phyloP scores from a whole-genome alignment of 176 grass and related monocot genomes.

The Oryza glumipatula region DNA sequence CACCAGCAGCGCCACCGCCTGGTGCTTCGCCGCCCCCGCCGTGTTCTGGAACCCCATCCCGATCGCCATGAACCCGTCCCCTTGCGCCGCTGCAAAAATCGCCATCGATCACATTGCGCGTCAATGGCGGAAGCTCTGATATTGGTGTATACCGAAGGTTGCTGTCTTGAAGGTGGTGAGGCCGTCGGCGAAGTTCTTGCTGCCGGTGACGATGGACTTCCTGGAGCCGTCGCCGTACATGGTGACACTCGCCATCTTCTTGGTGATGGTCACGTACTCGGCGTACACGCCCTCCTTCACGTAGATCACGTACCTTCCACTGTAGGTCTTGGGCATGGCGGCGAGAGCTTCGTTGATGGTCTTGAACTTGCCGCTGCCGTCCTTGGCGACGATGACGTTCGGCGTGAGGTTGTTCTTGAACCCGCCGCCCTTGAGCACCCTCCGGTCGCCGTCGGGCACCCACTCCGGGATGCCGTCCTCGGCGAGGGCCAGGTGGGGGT shows the following conservation, averaged over 20 bases:
- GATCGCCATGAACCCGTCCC: conserved; percentile 81
- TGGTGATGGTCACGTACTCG: conserved; percentile 62
- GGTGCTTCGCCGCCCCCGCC: conserved; percentile 75
- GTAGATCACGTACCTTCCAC: conserved; percentile 71
- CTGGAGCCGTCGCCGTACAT: conserved; percentile 64
- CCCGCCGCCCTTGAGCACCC: conserved; percentile 54
- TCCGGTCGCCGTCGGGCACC: conserved; percentile 49
- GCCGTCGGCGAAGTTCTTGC: conserved; percentile 71
- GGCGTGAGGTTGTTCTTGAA: conserved; percentile 55
- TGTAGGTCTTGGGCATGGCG: conserved; percentile 60
- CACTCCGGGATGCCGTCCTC: conserved; percentile 58
- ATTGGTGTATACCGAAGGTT: conserved; percentile 57
- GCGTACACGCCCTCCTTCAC: conserved; percentile 82
- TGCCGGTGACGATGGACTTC: conserved; percentile 71
- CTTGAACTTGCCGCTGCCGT: conserved; percentile 68
- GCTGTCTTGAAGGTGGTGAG: conserved; percentile 76
- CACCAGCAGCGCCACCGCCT: conserved; percentile 85
- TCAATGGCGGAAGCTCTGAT: neutral
- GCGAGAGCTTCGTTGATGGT: conserved; percentile 65
- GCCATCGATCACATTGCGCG: no score
- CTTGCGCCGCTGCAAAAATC: conserved; percentile 48
- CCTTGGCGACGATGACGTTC: conserved; percentile 68
- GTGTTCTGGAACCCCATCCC: conserved; percentile 91
- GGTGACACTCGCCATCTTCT: conserved; percentile 56
- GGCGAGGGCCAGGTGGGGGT: conserved; percentile 16